These are phyloP conservation scores for Stagonosporopsis cucurbitacearum DNA, from an alignment of 2,329 filamentous ascomycete genomes.

Conservation along the genomic window DNA sequence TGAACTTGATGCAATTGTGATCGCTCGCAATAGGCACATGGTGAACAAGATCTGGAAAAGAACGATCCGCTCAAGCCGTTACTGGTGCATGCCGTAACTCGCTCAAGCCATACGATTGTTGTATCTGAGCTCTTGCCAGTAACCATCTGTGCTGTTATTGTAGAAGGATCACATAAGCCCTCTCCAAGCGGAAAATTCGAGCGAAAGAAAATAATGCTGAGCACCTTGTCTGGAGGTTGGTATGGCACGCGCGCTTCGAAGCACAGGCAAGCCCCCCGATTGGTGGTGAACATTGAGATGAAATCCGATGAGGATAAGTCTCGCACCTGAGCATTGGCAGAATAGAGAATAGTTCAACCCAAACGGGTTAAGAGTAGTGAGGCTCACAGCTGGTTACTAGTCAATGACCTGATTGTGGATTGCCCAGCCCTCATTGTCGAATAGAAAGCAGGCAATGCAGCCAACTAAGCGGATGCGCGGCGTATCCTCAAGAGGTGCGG, in stretches of 20 bases:
- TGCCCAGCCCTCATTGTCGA: background rate
- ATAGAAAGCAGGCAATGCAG: background rate
- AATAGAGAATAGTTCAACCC: background rate
- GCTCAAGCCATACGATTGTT: too few species aligned
- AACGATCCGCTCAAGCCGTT: background rate
- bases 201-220: background rate
- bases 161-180: background rate
- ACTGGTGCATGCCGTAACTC: too few species aligned
- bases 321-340: background rate
- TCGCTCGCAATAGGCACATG: slow-evolving; percentile 3
- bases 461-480: background rate
- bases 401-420: background rate
- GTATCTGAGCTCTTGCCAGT: background rate
- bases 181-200: background rate
- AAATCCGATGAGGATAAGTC: background rate
- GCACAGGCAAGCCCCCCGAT: slow-evolving; percentile 5
- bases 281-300: background rate
- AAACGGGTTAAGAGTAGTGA: background rate
- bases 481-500: background rate
- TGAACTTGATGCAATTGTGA: background rate
- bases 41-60: slow-evolving; percentile 1
- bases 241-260: background rate
- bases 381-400: background rate
- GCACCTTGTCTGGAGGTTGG: background rate
- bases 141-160: background rate